These are phyloP conservation scores for Diddensiella transvaalensis DNA, from an alignment of 805 yeast species.

Conservation along the genomic window DNA sequence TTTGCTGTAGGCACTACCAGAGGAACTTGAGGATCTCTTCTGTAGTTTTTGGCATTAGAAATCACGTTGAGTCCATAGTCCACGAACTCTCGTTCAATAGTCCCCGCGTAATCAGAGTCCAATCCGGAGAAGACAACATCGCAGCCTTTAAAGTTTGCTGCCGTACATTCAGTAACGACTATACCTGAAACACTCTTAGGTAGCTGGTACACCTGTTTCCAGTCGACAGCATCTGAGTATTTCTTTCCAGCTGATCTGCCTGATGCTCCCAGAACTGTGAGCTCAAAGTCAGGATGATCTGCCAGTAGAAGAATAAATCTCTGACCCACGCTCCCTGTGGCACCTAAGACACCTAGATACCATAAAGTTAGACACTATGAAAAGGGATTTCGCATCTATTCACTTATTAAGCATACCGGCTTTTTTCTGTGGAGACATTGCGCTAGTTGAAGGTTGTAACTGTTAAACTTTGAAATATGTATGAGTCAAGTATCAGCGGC, in stretches of 20 bases:
- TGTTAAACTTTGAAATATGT: neutral
- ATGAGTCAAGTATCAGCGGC: neutral
- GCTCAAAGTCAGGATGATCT: constrained; percentile 85
- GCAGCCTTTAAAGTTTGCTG: constrained; percentile 77
- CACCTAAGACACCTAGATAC: constrained; percentile 81
- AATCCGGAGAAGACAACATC: constrained; percentile 93
- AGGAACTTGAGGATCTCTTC: constrained; percentile 85
- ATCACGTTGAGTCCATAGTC: constrained; percentile 79
- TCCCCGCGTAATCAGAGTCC: constrained; percentile 91
- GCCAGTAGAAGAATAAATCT: constrained; percentile 82
- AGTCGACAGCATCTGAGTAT: constrained; percentile 79
- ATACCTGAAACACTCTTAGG: constrained; percentile 65
- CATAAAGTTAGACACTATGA: constrained; percentile 1
- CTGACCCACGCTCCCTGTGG: constrained; percentile 98
- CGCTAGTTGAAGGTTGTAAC: too few relatives aligned
- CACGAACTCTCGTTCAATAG: constrained; percentile 79
- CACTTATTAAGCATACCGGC: constrained; percentile 19
- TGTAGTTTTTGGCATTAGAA: constrained; percentile 94
- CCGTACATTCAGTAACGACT: constrained; percentile 71
- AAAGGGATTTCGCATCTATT: neutral
- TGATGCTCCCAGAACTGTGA: constrained; percentile 87
- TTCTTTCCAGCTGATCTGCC: constrained; percentile 88
- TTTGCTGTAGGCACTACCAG: constrained; percentile 93
- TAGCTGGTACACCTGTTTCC: constrained; percentile 88
- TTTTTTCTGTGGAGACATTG: constrained; percentile 20